Base-by-base conservation (phyloP, 495 filamentous ascomycete genomes). In the Penicillium desertorum region DNA sequence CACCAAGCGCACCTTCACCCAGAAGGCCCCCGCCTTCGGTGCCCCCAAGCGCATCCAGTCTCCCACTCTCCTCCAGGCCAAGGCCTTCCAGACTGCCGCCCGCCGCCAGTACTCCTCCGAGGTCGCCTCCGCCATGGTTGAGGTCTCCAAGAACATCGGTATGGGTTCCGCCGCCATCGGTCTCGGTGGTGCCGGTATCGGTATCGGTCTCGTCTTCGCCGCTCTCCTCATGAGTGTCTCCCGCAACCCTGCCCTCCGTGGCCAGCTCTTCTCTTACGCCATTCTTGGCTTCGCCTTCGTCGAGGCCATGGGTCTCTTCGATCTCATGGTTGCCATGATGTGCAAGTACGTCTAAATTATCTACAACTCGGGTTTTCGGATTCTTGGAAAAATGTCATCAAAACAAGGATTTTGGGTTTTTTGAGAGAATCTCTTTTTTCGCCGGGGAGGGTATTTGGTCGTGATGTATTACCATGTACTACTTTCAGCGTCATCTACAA, bases 221-320 rank as follows among this genome's bases (percentile, higher is more conserved):
- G 83, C 88, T 66, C 88, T 94, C 74, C 83, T 94, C 69, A 83
- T 86, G 75, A 84, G 82, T 74, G 88, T 91, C 65, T 89, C 90
- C 78, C 88, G 90, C 80, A 94, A 94, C 88, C 89, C 89, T 65
- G 86, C 86, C 66, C 86, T 94, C 81, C 86, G 89, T 78, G 89
- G 88, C 69, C 89, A 92, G 82, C 88, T 94, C 66, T 94, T 94
- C 88, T 85, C 87, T 61, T 92, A 94, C 80, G 89, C 90, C 83
- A 91, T 94, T 87, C 79, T 94, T 70, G 89, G 89, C 79, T 94
- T 94, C 76, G 89, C 90, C 68, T 94, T 94, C 86, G 89, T 90
- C 73, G 90, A 94, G 76, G 90, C 90, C 81, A 94, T 91, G 65
- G 90, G 89, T 84, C 86, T 94, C 69, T 92, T 93, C 88, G 88